Evolutionary conservation across 2,329 filamentous ascomycete genomes (phyloP).

Genomic region (Cyclaneusma minus): DNA sequence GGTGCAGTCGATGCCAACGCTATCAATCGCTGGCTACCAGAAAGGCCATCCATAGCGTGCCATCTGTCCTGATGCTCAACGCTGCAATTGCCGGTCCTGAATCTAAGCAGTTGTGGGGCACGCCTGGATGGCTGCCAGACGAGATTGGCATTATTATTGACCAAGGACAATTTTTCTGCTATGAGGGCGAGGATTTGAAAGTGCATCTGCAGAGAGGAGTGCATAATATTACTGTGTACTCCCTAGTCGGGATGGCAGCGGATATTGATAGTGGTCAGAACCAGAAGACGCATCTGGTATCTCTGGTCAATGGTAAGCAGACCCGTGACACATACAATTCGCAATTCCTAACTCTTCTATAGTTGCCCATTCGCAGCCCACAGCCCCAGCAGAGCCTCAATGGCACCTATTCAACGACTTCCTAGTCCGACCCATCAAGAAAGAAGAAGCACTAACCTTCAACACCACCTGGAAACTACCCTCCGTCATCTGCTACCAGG

Average conservation of each 20-base stretch:
- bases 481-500: slow-evolving; percentile 73
- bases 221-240: slow-evolving; percentile 76
- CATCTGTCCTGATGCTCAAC: slow-evolving; percentile 79
- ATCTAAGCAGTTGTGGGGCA: slow-evolving; percentile 71
- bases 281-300: slow-evolving; percentile 80
- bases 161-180: slow-evolving; percentile 85
- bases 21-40: slow-evolving; percentile 80
- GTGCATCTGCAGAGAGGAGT: slow-evolving; percentile 64
- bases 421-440: slow-evolving; percentile 63
- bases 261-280: slow-evolving; percentile 78
- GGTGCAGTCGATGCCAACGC: slow-evolving; percentile 80
- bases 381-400: slow-evolving; percentile 44
- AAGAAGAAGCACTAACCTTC: slow-evolving; percentile 77
- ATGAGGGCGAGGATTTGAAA: slow-evolving; percentile 79
- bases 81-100: slow-evolving; percentile 59
- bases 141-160: slow-evolving; percentile 89
- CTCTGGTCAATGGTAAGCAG: slow-evolving; percentile 64
- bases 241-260: slow-evolving; percentile 75
- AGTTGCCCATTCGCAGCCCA: slow-evolving; percentile 52
- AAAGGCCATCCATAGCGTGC: slow-evolving; percentile 70
- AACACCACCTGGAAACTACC: slow-evolving; percentile 87
- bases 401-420: slow-evolving; percentile 99
- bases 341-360: slow-evolving; percentile 6
- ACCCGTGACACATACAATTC: background rate
- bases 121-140: slow-evolving; percentile 79